phyloP scores from a whole-genome alignment of 345 rosid species.

The Citrus inodora region DNA sequence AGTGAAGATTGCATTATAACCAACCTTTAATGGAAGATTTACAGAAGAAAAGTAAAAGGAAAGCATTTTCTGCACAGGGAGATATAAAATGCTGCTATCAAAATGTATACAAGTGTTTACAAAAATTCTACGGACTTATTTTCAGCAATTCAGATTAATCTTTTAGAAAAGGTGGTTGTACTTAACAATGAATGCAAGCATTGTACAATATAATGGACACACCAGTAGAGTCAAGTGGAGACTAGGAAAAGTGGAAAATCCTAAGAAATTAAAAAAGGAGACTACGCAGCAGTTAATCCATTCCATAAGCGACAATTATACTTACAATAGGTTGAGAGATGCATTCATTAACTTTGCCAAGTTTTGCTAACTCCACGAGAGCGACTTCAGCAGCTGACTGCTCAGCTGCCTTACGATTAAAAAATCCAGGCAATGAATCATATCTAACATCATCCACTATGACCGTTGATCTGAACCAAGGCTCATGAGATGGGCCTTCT shows the following conservation, averaged over 20 bases:
- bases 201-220: neutral
- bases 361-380: constrained; percentile 59
- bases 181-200: neutral
- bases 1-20: neutral
- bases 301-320: neutral
- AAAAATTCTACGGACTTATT: neutral
- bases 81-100: neutral
- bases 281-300: neutral
- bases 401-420: constrained; percentile 92
- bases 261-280: neutral
- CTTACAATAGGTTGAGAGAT: constrained; percentile 81
- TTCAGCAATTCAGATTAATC: neutral
- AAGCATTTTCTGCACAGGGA: neutral
- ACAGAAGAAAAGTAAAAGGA: neutral
- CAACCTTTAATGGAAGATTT: neutral
- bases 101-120: neutral
- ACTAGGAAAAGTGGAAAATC: neutral
- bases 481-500: constrained; percentile 92
- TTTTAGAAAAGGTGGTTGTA: neutral
- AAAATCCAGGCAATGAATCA: constrained; percentile 78
- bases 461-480: constrained; percentile 68
- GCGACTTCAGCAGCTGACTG: constrained; percentile 98
- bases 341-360: constrained; percentile 45
- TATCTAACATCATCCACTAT: constrained; percentile 58
- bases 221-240: neutral